These are phyloP conservation scores for Fusarium xyrophilum DNA, from an alignment of 2,329 filamentous ascomycete species.

Conservation along the genomic window DNA sequence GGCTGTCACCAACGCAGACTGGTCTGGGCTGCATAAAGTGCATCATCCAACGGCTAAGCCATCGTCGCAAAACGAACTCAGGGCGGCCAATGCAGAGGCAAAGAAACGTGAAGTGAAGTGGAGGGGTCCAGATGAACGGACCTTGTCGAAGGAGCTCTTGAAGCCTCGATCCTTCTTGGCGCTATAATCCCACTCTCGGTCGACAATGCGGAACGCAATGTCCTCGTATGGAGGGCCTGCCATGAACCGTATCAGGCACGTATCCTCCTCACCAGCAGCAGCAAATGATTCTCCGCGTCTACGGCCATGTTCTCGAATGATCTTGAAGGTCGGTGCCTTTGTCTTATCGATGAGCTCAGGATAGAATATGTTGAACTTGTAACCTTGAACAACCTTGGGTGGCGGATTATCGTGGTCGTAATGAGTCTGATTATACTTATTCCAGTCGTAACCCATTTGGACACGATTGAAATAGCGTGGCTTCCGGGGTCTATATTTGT, in stretches of 20 bases:
- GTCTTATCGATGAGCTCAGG: constrained; percentile 94
- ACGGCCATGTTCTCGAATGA: constrained; percentile 90
- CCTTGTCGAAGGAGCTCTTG: constrained; percentile 96
- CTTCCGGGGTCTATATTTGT: constrained; percentile 87
- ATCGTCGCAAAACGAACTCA: constrained; percentile 11
- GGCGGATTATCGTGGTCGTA: constrained; percentile 99
- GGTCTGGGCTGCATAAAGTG: constrained; percentile 20
- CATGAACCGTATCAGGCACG: constrained; percentile 94
- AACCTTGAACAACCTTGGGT: constrained; percentile 96
- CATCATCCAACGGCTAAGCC: constrained; percentile 11
- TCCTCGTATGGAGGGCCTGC: constrained; percentile 96
- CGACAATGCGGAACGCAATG: constrained; percentile 94
- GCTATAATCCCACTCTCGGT: constrained; percentile 99
- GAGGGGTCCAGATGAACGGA: constrained; percentile 53
- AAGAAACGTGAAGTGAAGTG: constrained; percentile 17
- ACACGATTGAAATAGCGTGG: constrained; percentile 97
- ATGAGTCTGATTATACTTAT: constrained; percentile 99
- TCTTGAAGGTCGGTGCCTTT: constrained; percentile 94
- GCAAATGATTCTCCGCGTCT: constrained; percentile 91
- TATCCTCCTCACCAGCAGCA: constrained; percentile 93
- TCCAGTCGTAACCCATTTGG: constrained; percentile 99
- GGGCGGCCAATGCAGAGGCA: constrained; percentile 23
- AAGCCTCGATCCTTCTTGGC: constrained; percentile 94
- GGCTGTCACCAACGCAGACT: constrained; percentile 16
- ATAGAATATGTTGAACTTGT: constrained; percentile 99